Evolutionary conservation across 805 yeast species (phyloP).

Genomic region (Scheffersomyces lignosus): DNA sequence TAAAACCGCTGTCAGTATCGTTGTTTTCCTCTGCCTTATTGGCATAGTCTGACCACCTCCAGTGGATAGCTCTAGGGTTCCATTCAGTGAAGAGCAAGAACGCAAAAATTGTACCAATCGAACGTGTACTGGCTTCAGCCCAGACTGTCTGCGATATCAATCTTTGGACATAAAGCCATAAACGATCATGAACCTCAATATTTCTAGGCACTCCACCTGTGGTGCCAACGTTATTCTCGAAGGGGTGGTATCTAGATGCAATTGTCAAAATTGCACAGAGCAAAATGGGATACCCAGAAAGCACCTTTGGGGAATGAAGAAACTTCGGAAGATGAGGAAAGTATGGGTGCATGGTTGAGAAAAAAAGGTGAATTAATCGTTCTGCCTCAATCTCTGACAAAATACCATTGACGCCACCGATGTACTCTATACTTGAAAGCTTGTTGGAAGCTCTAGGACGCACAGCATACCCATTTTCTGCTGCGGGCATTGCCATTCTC

Average conservation of each 20-base stretch:
- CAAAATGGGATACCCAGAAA: slow-evolving; percentile 79
- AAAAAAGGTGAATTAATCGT: slow-evolving; percentile 58
- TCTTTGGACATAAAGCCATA: slow-evolving; percentile 84
- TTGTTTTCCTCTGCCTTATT: slow-evolving; percentile 50
- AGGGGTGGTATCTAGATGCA: slow-evolving; percentile 71
- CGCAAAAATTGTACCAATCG: slow-evolving; percentile 84
- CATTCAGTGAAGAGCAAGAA: slow-evolving; percentile 87
- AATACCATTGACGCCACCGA: slow-evolving; percentile 54
- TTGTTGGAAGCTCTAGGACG: slow-evolving; percentile 49
- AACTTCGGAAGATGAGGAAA: slow-evolving; percentile 84
- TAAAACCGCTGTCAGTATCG: slow-evolving; percentile 1
- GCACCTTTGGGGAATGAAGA: slow-evolving; percentile 60
- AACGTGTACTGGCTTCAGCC: slow-evolving; percentile 90
- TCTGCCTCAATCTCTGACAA: slow-evolving; percentile 64
- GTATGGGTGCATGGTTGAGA: slow-evolving; percentile 81
- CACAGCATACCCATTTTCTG: slow-evolving; percentile 39
- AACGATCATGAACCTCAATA: slow-evolving; percentile 68
- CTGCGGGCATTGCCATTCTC: slow-evolving; percentile 44
- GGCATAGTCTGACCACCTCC: slow-evolving; percentile 85
- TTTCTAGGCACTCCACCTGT: slow-evolving; percentile 41
- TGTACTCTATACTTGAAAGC: slow-evolving; percentile 62
- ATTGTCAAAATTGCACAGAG: slow-evolving; percentile 80
- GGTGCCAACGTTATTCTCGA: slow-evolving; percentile 37
- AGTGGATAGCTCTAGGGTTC: slow-evolving; percentile 94
- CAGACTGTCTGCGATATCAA: slow-evolving; percentile 84